Evolutionary conservation across 2,329 filamentous ascomycete species (phyloP), one percentile per base, ranked within the genome.

Genomic region (Aspergillus ochraceoroseus): DNA sequence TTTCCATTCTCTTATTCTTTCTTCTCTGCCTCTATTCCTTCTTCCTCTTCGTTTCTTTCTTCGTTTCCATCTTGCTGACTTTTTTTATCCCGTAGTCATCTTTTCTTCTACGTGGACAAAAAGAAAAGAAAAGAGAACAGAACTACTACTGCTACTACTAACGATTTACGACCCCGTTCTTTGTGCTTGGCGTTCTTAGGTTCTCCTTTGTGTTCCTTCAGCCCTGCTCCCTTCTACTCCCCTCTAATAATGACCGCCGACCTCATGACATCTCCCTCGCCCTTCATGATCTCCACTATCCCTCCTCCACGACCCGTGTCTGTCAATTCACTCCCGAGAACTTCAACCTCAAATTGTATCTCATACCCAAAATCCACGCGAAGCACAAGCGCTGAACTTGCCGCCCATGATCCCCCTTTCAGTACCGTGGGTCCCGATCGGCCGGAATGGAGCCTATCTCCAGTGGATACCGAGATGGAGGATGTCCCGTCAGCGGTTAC

Each of bases 251-350:
- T 47, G 45, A 43, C 45, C 17, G 43, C 44, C 27, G 47, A 49
- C 30, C 36, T 40, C 8, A 20, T 40, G 4, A 46, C 47, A n/a
- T 38, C 40, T 12, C 32, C 43, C 17, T 46, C 44, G 40, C 40
- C 40, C 47, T 39, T 41, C 47, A 61, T 61, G 55, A 49, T 62
- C 28, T 53, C 59, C 18, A 48, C 58, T 18, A 49, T 61, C 19
- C 57, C 59, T 44, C 58, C 56, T 20, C 52, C 57, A 17, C 55
- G 56, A 29, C 57, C 59, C 2, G 54, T 58, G 17, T 63, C 59
- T 7, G 58, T 62, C 44, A 61, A 60, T 48, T 58, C 58, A 5
- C 46, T 62, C 41, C 52, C 51, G 13, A 55, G 53, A 43, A 37
- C 46, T 12, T 53, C 53, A 4, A 33, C 48, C 8, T 49, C 55